A percentile compares a stretch with the other conserved stretches of the same genome.
These are phyloP conservation scores for Mrakia frigida DNA, from an alignment of 768 basidiomycete species.

Conservation along the genomic window DNA sequence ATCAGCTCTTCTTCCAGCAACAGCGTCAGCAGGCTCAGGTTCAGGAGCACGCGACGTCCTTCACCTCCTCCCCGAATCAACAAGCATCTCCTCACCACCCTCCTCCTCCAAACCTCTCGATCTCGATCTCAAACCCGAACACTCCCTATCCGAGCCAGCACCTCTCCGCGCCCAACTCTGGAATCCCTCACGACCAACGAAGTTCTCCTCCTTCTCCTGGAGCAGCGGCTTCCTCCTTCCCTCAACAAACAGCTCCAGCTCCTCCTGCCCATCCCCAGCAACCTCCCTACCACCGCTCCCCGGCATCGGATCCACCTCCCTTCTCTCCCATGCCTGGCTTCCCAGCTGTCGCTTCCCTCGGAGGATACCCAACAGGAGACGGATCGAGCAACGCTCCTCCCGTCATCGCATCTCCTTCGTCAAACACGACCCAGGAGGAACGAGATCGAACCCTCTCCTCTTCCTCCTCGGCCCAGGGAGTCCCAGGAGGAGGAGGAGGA, in stretches of 20 bases:
- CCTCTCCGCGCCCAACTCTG: not conserved
- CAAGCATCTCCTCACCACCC: not conserved
- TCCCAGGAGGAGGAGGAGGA: not conserved
- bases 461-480: not conserved
- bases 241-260: not conserved
- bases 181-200: not conserved
- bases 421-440: not conserved
- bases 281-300: not conserved
- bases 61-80: not conserved
- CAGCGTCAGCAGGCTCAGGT: not conserved
- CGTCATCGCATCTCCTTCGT: not conserved
- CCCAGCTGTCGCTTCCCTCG: slow-evolving; percentile 15
- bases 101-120: not conserved
- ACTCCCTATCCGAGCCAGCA: not conserved
- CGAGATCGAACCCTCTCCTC: not conserved
- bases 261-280: not conserved
- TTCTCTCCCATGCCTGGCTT: slow-evolving; percentile 26
- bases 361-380: slow-evolving; percentile 23
- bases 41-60: not conserved
- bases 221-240: not conserved
- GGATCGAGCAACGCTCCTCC: not conserved
- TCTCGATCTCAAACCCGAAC: not conserved
- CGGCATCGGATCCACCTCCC: not conserved
- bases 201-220: not conserved
- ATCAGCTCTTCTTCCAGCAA: not conserved